phyloP scores from a whole-genome alignment of 352 stramenopile genomes.

The Globisporangium carolinianum region DNA sequence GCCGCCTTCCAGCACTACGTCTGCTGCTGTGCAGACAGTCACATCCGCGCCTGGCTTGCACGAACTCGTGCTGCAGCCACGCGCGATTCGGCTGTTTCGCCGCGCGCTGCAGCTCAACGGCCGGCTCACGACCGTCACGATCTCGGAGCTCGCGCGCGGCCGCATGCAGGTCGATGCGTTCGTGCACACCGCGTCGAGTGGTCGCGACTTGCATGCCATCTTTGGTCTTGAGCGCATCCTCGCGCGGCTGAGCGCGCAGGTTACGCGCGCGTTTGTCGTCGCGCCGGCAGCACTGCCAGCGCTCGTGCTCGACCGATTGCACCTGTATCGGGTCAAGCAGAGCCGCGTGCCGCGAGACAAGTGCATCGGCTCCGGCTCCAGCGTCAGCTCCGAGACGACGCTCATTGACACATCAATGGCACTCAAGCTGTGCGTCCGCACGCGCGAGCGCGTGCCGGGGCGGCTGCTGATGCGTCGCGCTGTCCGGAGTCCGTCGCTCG shows the following conservation, averaged over 20 bases:
- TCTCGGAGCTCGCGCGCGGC: conserved; percentile 51
- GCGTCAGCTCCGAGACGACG: neutral
- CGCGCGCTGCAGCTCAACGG: conserved; percentile 38
- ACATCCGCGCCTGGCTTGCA: neutral
- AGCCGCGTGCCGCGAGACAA: conserved; percentile 9
- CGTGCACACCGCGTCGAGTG: conserved; percentile 24
- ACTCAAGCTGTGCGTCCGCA: conserved; percentile 20
- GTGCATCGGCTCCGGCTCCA: too few species aligned
- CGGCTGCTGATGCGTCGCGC: conserved; percentile 27
- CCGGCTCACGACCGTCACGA: conserved; percentile 41
- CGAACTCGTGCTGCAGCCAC: conserved; percentile 41
- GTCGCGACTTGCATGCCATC: conserved; percentile 13
- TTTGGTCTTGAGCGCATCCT: conserved; percentile 56
- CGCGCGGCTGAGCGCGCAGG: conserved; percentile 32
- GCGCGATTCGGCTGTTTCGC: conserved; percentile 43
- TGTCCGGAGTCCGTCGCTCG: conserved; percentile 20
- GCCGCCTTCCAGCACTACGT: neutral
- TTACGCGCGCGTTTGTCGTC: conserved; percentile 28
- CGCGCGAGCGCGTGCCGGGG: conserved; percentile 17
- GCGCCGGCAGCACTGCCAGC: conserved; percentile 20
- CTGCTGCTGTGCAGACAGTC: neutral
- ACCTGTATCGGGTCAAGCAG: conserved; percentile 30
- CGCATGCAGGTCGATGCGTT: conserved; percentile 55
- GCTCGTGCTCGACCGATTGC: conserved; percentile 56
- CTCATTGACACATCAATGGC: conserved; percentile 3